Conservation (phyloP, 2,329 filamentous ascomycete genomes). For the Aspergillus tubingensis region DNA sequence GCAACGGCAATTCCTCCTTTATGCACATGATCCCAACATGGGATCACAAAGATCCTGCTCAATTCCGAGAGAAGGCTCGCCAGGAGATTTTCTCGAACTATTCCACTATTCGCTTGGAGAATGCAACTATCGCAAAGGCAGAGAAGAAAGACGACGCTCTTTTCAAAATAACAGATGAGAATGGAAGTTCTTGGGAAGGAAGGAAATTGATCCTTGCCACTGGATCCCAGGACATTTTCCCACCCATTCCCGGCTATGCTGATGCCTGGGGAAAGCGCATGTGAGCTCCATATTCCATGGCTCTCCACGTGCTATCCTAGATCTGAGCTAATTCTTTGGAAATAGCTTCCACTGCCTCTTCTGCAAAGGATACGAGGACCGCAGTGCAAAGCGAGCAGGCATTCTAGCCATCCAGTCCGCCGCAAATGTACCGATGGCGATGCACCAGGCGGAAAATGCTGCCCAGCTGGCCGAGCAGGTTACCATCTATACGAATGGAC, state of each 20-base stretch:
- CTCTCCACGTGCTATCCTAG: no score
- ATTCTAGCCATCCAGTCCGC: constrained; percentile 49
- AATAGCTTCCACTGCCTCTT: constrained; percentile 61
- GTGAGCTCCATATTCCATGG: constrained; percentile 28
- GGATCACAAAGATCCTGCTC: constrained; percentile 37
- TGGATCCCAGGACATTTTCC: constrained; percentile 55
- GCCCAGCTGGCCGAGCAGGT: constrained; percentile 47
- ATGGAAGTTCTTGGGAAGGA: constrained; percentile 49
- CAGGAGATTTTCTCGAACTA: not conserved
- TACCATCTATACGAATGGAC: constrained; percentile 57
- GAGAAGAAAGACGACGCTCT: not conserved
- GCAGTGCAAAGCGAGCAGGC: constrained; percentile 48
- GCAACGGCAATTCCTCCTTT: constrained; percentile 45
- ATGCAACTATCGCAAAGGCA: not conserved
- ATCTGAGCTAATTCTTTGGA: no score
- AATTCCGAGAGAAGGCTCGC: constrained; percentile 20
- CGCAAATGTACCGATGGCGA: constrained; percentile 34
- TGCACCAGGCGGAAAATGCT: constrained; percentile 49
- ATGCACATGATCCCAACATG: constrained; percentile 49
- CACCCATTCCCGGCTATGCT: constrained; percentile 54
- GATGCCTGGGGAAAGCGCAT: constrained; percentile 57
- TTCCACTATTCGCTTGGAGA: not conserved
- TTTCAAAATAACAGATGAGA: constrained; percentile 37
- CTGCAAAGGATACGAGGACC: constrained; percentile 62
- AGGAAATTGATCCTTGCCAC: constrained; percentile 58